These are phyloP conservation scores for Cerrena zonata DNA, from an alignment of 1,284 basidiomycete genomes.

Conservation along the genomic window DNA sequence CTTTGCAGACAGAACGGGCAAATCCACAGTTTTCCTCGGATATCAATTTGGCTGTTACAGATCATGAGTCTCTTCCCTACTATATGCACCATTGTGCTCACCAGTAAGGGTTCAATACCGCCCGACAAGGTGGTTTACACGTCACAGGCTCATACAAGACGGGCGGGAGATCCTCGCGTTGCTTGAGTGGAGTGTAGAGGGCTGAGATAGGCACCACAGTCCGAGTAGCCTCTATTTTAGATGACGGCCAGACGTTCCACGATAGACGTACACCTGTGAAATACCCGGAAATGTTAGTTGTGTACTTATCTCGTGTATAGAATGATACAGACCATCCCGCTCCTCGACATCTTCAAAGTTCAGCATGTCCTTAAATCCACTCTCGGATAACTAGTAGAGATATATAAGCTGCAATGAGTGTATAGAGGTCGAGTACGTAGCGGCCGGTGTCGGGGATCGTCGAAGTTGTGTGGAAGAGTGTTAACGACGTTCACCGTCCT, in stretches of 20 bases:
- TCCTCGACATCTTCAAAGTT: slow-evolving; percentile 61
- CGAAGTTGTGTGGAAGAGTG: too few species aligned
- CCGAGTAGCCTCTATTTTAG: slow-evolving; percentile 93
- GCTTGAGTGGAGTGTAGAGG: slow-evolving; percentile 95
- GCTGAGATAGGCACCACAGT: slow-evolving; percentile 97
- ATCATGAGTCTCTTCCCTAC: not conserved
- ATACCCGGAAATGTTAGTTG: not conserved
- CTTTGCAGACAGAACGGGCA: slow-evolving; percentile 97
- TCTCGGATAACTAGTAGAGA: too few species aligned
- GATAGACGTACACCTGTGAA: slow-evolving; percentile 78
- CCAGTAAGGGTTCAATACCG: slow-evolving; percentile 98
- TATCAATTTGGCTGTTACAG: slow-evolving; percentile 86
- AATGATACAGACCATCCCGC: slow-evolving; percentile 44
- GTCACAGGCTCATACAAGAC: slow-evolving; percentile 98
- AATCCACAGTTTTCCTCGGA: slow-evolving; percentile 98
- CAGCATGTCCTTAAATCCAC: slow-evolving; percentile 36
- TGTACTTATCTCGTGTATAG: not conserved
- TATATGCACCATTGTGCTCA: slow-evolving; percentile 25
- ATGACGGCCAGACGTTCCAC: slow-evolving; percentile 99
- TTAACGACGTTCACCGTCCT: too few species aligned
- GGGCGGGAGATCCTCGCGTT: slow-evolving; percentile 90
- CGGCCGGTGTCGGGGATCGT: too few species aligned
- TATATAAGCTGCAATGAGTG: too few species aligned
- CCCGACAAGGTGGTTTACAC: slow-evolving; percentile 95
- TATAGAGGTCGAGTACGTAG: too few species aligned